phyloP scores from a whole-genome alignment of 257 asterid species.

The Solanum raphanifolium region DNA sequence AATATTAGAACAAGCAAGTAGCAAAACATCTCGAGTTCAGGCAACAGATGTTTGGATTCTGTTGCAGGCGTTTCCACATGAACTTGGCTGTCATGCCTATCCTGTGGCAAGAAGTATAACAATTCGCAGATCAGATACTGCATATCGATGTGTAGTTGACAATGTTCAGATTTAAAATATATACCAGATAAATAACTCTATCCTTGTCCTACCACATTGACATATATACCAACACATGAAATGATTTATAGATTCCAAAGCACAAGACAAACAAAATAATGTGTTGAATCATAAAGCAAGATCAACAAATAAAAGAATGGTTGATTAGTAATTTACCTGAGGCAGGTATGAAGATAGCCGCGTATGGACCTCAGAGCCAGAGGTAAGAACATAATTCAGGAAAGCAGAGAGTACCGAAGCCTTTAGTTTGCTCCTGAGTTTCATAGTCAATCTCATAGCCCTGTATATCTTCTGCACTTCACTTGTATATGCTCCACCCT shows the following conservation, averaged over 20 bases:
- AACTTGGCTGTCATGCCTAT: slow-evolving; percentile 48
- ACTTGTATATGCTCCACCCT: slow-evolving; percentile 62
- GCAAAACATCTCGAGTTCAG: slow-evolving; percentile 64
- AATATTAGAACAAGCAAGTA: slow-evolving; percentile 54
- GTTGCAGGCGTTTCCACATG: slow-evolving; percentile 43
- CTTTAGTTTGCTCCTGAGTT: slow-evolving; percentile 48
- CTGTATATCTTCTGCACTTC: slow-evolving; percentile 58
- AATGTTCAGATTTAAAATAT: not conserved
- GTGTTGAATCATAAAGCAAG: not conserved
- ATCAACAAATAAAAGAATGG: not conserved
- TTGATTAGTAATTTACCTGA: slow-evolving; percentile 22
- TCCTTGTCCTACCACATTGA: not conserved
- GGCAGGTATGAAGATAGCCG: slow-evolving; percentile 47
- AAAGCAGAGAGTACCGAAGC: slow-evolving; percentile 44
- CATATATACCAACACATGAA: not conserved
- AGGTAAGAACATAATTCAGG: slow-evolving; percentile 38
- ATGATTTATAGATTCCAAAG: not conserved
- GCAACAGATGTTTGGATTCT: slow-evolving; percentile 46
- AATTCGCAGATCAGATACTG: not conserved
- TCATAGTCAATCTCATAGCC: slow-evolving; percentile 67
- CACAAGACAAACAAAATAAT: not conserved
- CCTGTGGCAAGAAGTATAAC: slow-evolving; percentile 20
- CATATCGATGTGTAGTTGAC: not conserved
- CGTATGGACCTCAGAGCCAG: slow-evolving; percentile 61
- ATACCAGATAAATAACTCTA: not conserved